Percentiles rank a stretch among this genome's conserved stretches.
Conservation (phyloP, 2,329 filamentous ascomycete genomes). For the Pseudopyrenochaeta lycopersici region DNA sequence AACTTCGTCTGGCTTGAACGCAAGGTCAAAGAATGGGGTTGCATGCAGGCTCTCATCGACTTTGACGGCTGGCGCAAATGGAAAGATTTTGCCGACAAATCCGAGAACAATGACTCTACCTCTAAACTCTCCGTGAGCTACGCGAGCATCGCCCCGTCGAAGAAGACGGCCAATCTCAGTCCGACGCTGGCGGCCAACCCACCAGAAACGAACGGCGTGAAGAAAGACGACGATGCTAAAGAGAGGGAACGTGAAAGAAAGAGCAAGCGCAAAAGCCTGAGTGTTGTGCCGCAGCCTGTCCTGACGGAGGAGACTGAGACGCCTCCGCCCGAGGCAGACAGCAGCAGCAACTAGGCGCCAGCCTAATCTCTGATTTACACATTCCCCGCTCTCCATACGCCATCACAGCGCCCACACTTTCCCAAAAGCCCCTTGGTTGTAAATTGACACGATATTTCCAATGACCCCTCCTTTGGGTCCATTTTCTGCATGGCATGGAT, state of each 20-base stretch:
- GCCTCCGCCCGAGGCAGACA: conserved; percentile 30
- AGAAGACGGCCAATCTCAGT: conserved; percentile 25
- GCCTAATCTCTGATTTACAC: background rate
- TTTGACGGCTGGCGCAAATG: conserved; percentile 98
- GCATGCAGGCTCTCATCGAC: conserved; percentile 99
- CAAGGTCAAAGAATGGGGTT: conserved; percentile 99
- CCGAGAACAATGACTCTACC: conserved; percentile 45
- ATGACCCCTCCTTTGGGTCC: conserved; percentile 8
- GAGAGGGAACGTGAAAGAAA: conserved; percentile 33
- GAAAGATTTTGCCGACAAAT: conserved; percentile 75
- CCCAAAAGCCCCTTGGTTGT: conserved; percentile 23
- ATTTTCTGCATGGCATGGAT: conserved; percentile 17
- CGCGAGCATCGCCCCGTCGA: conserved; percentile 39
- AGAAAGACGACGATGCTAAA: conserved; percentile 31
- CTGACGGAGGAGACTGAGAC: conserved; percentile 38
- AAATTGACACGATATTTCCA: conserved; percentile 27
- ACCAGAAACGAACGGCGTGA: conserved; percentile 34
- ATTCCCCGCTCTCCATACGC: background rate
- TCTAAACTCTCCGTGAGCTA: conserved; percentile 46
- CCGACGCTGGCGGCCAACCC: conserved; percentile 23
- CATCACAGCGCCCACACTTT: conserved; percentile 2
- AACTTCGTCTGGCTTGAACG: conserved; percentile 97
- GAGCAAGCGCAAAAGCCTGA: conserved; percentile 42
- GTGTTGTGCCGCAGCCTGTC: conserved; percentile 34
- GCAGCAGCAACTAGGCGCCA: conserved; percentile 13